Evolutionary conservation across 495 filamentous ascomycete genomes (phyloP).

Genomic region (Daldinia caldariorum): DNA sequence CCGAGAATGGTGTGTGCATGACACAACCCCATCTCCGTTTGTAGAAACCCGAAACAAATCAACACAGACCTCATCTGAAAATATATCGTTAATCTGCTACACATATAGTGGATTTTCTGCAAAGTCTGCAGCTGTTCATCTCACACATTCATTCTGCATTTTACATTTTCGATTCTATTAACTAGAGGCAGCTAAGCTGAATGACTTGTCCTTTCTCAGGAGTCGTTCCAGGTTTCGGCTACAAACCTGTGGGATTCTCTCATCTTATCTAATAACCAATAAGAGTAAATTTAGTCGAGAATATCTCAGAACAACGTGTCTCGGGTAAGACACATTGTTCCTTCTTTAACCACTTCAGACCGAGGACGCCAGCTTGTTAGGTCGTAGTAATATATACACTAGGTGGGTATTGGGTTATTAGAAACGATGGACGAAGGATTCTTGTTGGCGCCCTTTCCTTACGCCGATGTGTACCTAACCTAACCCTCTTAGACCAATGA

Average conservation of each 20-base stretch:
- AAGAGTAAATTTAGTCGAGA: background rate
- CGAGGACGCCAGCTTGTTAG: background rate
- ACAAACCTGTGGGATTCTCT: background rate
- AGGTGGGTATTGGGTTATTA: background rate
- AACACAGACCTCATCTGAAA: background rate
- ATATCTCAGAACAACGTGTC: background rate
- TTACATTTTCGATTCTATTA: background rate
- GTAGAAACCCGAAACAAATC: constrained; percentile 11
- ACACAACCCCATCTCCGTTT: constrained; percentile 7
- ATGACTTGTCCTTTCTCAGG: background rate
- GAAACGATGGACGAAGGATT: background rate
- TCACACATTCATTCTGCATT: background rate
- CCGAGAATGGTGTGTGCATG: constrained; percentile 19
- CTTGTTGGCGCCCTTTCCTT: background rate
- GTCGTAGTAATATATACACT: background rate
- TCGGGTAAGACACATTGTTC: background rate
- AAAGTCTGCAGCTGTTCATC: background rate
- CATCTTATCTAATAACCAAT: background rate
- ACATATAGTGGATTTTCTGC: background rate
- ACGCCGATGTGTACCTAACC: background rate
- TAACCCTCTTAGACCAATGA: background rate
- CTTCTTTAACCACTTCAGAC: background rate
- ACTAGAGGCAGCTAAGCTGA: background rate
- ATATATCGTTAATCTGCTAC: background rate
- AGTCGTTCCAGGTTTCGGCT: background rate